Evolutionary conservation across 139 green algal genomes (phyloP), one percentile per base, ranked within the genome.

Genomic region (Desmodesmus armatus): DNA sequence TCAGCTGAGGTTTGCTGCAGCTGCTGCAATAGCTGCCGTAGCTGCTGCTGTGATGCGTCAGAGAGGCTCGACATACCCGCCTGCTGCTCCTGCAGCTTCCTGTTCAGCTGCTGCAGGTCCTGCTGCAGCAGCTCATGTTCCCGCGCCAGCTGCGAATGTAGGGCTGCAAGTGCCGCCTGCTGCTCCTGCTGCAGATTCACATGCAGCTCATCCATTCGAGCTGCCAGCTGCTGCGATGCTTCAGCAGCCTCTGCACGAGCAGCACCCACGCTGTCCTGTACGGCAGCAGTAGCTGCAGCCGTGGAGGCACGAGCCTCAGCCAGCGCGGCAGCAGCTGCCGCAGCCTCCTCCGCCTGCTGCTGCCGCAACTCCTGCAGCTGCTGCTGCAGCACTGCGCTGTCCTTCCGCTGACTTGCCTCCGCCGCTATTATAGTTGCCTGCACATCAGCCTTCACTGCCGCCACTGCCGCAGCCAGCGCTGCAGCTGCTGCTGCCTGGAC

Each of bases 351-450:
- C 72, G 63, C 49, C 13, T 29, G 13, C 25, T 80, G 73, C 17
- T 80, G 47, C 33, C 31, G 47, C 44, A 80, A 40, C 19, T 78
- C 47, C 49, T 80, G 72, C 47, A 66, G 31, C 47, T 66, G 44
- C 47, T 80, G 47, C 41, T 80, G 31, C 73, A 80, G 73, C 23
- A 69, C n/a, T n/a, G n/a, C n/a, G n/a, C n/a, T n/a, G n/a, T n/a
- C n/a, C n/a, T n/a, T n/a, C n/a, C n/a, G n/a, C n/a, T n/a, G n/a
- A n/a, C n/a, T n/a, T n/a, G n/a, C n/a, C n/a, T n/a, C n/a, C n/a
- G n/a, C n/a, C n/a, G n/a, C n/a, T n/a, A n/a, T n/a, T n/a, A n/a
- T n/a, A n/a, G n/a, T n/a, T n/a, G 21, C 19, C 73, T 80, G 73
- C 17, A 66, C 11, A 31, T 27, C 41, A 41, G 11, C 37, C 7